Conservation (phyloP, 768 basidiomycete species). For the Gautieria morchelliformis region DNA sequence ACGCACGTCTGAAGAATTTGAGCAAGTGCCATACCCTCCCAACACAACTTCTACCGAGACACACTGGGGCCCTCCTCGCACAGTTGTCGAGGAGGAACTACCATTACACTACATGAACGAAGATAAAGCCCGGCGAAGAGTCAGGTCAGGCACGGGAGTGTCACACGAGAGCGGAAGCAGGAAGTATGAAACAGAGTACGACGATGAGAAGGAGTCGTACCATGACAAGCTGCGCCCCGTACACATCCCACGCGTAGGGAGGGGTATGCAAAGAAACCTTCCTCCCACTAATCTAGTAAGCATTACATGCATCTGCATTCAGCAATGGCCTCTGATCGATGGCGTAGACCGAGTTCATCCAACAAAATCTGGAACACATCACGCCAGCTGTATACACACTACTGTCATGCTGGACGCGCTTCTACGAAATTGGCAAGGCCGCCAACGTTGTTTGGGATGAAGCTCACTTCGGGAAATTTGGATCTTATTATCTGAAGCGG, state of each 20-base stretch:
- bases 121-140: constrained; percentile 38
- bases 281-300: constrained; percentile 8
- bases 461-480: constrained; percentile 99
- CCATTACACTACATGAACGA: constrained; percentile 46
- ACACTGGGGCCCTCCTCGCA: constrained; percentile 10
- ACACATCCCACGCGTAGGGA: constrained; percentile 8
- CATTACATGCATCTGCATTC: constrained; percentile 1
- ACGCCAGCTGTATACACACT: constrained; percentile 82
- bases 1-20: constrained; percentile 58
- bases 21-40: constrained; percentile 54
- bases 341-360: constrained; percentile 58
- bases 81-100: constrained; percentile 30
- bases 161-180: constrained; percentile 16
- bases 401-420: constrained; percentile 90
- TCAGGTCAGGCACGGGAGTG: constrained; percentile 21
- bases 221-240: constrained; percentile 32
- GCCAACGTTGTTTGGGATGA: constrained; percentile 96
- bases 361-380: constrained; percentile 72
- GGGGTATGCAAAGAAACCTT: neutral
- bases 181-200: constrained; percentile 32
- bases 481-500: constrained; percentile 94
- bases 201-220: constrained; percentile 59
- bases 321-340: neutral
- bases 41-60: constrained; percentile 22
- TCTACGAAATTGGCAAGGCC: constrained; percentile 83